Conservation (phyloP, 192 early-diverging fungal species). For the Allomyces macrogynus region DNA sequence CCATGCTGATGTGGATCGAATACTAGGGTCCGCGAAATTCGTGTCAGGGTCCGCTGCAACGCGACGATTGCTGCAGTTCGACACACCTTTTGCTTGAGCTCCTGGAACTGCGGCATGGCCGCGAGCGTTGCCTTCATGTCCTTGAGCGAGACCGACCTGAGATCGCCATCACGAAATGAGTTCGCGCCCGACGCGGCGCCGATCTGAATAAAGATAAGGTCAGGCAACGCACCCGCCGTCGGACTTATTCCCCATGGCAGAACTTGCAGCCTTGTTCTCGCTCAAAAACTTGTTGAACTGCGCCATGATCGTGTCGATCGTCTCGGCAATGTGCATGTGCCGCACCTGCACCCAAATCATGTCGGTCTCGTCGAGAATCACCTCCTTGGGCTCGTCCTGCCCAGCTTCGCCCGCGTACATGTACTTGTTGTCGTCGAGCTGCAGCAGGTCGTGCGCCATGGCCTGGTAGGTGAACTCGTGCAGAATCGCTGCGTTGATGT, state of each 20-base stretch:
- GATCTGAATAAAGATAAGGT: too few species aligned
- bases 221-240: too few species aligned
- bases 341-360: conserved; percentile 53
- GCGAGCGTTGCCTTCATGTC: conserved; percentile 71
- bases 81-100: conserved; percentile 28
- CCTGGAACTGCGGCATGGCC: conserved; percentile 69
- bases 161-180: too few species aligned
- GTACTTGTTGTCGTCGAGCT: conserved; percentile 44
- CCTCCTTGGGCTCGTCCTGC: conserved; percentile 18
- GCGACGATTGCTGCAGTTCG: too few species aligned
- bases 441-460: conserved; percentile 83
- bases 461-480: conserved; percentile 99
- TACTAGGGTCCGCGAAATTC: too few species aligned
- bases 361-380: conserved; percentile 53
- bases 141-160: conserved; percentile 20
- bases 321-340: conserved; percentile 66
- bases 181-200: too few species aligned
- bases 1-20: conserved; percentile 68
- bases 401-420: conserved; percentile 27
- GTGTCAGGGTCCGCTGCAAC: too few species aligned
- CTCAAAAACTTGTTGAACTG: conserved; percentile 59
- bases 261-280: conserved; percentile 46
- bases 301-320: conserved; percentile 43
- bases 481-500: conserved; percentile 70
- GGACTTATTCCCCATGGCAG: too few species aligned